A percentile compares a stretch with the other conserved stretches of the same genome.
Conservation (phyloP, 2,329 filamentous ascomycete species). For the Fusarium torreyae region DNA sequence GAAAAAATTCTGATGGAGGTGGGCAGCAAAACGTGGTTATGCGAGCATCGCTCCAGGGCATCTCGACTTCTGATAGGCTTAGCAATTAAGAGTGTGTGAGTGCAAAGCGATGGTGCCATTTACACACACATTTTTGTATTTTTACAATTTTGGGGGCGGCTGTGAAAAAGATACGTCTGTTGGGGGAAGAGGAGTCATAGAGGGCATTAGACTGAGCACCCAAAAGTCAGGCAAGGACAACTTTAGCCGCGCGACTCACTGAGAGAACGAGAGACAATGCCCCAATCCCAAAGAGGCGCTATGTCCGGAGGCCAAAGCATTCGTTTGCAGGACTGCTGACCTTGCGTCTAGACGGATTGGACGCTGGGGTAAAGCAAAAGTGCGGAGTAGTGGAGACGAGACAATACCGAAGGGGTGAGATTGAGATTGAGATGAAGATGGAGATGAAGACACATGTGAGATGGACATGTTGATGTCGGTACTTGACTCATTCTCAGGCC, state of each 20-base stretch:
- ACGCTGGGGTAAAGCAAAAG: conserved; percentile 27
- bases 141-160: conserved; percentile 5
- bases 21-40: conserved; percentile 43
- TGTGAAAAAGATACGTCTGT: conserved; percentile 1
- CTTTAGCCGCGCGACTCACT: not conserved
- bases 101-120: conserved; percentile 27
- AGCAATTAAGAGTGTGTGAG: conserved; percentile 16
- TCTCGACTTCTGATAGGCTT: conserved; percentile 24
- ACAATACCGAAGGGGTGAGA: conserved; percentile 31
- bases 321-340: not conserved
- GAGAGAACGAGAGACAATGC: not conserved
- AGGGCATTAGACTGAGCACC: conserved; percentile 7
- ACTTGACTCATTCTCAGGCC: conserved; percentile 41
- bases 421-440: conserved; percentile 19
- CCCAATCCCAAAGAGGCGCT: conserved; percentile 13
- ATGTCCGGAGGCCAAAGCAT: conserved; percentile 3
- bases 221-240: conserved; percentile 23
- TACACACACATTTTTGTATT: not conserved
- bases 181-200: conserved; percentile 6
- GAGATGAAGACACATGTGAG: conserved; percentile 6
- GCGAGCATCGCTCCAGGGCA: conserved; percentile 33
- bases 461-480: conserved; percentile 33
- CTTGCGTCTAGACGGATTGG: not conserved
- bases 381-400: conserved; percentile 48
- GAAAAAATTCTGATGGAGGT: conserved; percentile 26